These are phyloP conservation scores for Xylariaceae sp. DNA, from an alignment of 2,329 filamentous ascomycete species.

Conservation along the genomic window DNA sequence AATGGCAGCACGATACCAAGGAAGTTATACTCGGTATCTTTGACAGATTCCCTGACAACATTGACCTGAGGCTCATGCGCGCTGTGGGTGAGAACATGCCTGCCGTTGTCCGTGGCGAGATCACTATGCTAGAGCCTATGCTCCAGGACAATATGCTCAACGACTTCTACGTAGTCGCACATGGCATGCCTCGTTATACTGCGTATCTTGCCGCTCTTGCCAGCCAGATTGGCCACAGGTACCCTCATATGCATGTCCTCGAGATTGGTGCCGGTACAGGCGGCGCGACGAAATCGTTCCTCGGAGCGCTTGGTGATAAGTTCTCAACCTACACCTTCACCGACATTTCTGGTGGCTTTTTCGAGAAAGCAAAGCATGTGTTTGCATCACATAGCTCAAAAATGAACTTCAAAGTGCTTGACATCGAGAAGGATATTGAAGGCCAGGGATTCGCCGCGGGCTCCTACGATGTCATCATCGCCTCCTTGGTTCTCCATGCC, in stretches of 20 bases:
- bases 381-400: not conserved
- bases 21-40: not conserved
- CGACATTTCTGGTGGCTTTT: conserved; percentile 10
- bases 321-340: conserved; percentile 13
- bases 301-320: not conserved
- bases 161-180: conserved; percentile 21
- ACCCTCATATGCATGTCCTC: conserved; percentile 36
- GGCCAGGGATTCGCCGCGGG: conserved; percentile 33
- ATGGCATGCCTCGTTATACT: conserved; percentile 28
- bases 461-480: conserved; percentile 40
- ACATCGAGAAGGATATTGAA: conserved; percentile 18
- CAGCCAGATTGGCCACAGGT: conserved; percentile 30
- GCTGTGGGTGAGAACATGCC: conserved; percentile 34
- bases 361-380: not conserved
- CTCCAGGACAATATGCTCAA: conserved; percentile 24
- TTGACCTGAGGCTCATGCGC: conserved; percentile 27
- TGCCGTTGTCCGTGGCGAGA: conserved; percentile 32
- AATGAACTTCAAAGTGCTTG: conserved; percentile 1
- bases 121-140: conserved; percentile 34
- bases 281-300: conserved; percentile 1
- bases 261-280: conserved; percentile 27
- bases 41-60: conserved; percentile 7
- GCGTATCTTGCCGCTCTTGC: conserved; percentile 26
- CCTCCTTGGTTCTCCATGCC: conserved; percentile 38
- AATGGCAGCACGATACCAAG: conserved; percentile 11